Percentiles rank a stretch among this genome's conserved stretches.
phyloP scores from a whole-genome alignment of 768 basidiomycete species.

The Rhodosporidiobolus sp. region DNA sequence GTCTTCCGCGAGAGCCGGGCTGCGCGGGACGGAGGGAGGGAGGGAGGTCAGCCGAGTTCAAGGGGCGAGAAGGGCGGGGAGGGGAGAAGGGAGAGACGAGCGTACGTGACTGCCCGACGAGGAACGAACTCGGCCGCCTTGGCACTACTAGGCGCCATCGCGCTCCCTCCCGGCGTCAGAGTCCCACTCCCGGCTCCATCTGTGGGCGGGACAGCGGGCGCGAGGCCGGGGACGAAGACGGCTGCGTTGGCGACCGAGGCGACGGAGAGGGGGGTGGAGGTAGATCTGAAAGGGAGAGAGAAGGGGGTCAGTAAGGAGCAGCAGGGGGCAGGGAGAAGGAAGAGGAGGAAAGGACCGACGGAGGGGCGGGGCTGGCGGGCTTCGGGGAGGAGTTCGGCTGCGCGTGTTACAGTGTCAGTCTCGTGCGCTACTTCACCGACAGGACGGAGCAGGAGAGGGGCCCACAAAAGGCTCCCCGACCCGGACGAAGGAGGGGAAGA shows the following conservation, averaged over 20 bases:
- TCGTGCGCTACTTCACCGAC: too few relatives aligned
- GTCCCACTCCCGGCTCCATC: background rate
- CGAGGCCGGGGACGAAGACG: slow-evolving; percentile 31
- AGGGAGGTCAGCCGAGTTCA: background rate
- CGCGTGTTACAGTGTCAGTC: background rate
- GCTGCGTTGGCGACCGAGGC: slow-evolving; percentile 26
- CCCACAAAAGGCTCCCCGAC: too few relatives aligned
- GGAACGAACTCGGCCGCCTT: slow-evolving; percentile 35
- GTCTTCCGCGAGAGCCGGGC: slow-evolving; percentile 28
- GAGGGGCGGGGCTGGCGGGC: slow-evolving; percentile 16
- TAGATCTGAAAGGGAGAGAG: background rate
- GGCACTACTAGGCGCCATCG: slow-evolving; percentile 1
- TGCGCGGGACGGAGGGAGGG: background rate
- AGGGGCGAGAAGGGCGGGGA: background rate
- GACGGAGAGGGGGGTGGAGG: slow-evolving; percentile 21
- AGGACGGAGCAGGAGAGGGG: too few relatives aligned
- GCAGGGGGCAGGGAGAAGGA: background rate
- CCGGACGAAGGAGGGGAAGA: background rate
- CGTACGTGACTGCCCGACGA: slow-evolving; percentile 23
- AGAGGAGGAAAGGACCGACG: slow-evolving; percentile 5
- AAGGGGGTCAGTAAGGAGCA: background rate
- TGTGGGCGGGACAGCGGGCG: too few relatives aligned
- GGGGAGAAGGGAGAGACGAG: background rate
- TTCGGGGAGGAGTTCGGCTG: background rate
- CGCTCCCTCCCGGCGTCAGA: background rate